Base-by-base conservation (phyloP, 2,329 filamentous ascomycete genomes). In the Cercospora sp. region DNA sequence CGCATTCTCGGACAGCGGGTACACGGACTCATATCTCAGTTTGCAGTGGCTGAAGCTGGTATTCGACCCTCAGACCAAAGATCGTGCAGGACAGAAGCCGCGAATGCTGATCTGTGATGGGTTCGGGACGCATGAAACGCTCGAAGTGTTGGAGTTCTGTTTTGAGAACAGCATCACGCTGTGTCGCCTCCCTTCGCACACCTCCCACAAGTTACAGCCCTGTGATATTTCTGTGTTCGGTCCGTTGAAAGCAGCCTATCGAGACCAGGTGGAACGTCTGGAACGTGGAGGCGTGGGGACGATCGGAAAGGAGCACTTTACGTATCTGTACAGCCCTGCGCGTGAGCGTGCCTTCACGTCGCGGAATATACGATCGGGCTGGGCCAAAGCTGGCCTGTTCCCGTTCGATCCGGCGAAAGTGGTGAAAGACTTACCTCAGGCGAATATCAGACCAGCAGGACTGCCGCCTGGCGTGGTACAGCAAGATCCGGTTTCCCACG, bases 131-230 rank as follows among this genome's bases (percentile, higher is more conserved):
- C 76, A 81, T 63, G 73, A 81, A 66, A 77, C 76, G 5, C 75
- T 71, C 31, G 66, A 75, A 45, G 68, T 79, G 39, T 20, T 68
- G 42, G 55, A 48, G 36, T 67, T 74, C 65, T 79, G 72, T 66
- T 76, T 77, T 57, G 66, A 75, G 60, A 77, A 79, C 60, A 76
- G 77, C 36, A 79, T 80, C 53, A 69, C 75, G 39, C 67, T 79
- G 16, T 79, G 72, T 68, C 74, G 74, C 76, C 53, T 72, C 72
- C 42, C 71, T 69, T 72, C 23, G 72, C 74, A 65, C 36, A 79
- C 60, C 70, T 57, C 42, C n/a, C n/a, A 48, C 20, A 48, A 48
- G 42, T 4, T 48, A 2, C 42, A 48, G n/a, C n/a, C n/a, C n/a
- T 48, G n/a, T 48, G n/a, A 48, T 3, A 48, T 48, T 4, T 48